phyloP scores from a whole-genome alignment of 176 grass and related monocot species.

The Oryza longistaminata region DNA sequence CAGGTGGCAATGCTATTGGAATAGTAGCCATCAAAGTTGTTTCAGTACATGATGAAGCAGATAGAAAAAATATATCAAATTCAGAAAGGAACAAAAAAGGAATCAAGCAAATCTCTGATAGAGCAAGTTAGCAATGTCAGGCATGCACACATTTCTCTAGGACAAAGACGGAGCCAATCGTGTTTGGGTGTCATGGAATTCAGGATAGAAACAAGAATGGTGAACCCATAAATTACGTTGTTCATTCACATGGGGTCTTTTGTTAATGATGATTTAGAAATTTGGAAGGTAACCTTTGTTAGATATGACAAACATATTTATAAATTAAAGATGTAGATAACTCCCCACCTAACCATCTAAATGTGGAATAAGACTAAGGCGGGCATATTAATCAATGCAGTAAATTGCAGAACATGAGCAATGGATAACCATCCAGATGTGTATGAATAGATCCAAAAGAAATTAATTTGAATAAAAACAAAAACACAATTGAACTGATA shows the following conservation, averaged over 20 bases:
- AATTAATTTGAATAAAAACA: background rate
- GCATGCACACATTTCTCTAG: background rate
- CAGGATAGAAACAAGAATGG: background rate
- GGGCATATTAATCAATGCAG: background rate
- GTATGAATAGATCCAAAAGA: background rate
- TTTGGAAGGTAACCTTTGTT: background rate
- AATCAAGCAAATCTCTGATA: background rate
- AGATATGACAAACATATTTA: background rate
- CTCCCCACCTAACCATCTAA: background rate
- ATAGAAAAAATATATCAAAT: background rate
- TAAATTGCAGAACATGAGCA: background rate
- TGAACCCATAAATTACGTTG: background rate
- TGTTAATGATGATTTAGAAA: background rate
- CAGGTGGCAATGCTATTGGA: background rate
- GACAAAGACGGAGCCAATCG: background rate
- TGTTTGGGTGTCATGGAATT: background rate
- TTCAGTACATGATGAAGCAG: background rate
- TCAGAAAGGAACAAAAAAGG: background rate
- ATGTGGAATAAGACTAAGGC: background rate
- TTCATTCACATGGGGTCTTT: background rate
- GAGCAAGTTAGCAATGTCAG: background rate
- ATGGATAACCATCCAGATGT: background rate
- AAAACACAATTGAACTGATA: constrained; percentile 3
- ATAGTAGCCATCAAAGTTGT: background rate
- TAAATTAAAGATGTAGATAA: background rate